phyloP scores from a whole-genome alignment of 2,329 filamentous ascomycete genomes.

The Didymella lethalis region DNA sequence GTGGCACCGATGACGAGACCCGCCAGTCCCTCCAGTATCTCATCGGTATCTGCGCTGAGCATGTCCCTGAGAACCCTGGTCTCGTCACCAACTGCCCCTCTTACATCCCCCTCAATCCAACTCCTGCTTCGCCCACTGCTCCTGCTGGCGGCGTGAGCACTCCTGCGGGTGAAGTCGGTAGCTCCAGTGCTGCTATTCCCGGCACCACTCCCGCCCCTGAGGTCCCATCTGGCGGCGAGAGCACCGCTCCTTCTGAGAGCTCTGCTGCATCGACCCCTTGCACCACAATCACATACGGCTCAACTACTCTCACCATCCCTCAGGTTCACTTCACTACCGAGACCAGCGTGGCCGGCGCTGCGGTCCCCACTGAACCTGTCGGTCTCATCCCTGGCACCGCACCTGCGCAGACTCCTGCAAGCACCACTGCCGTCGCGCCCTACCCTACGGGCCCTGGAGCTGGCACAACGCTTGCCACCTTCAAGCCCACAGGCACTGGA shows the following conservation, averaged over 20 bases:
- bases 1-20: conserved; percentile 67
- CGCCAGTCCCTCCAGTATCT: conserved; percentile 80
- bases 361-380: conserved; percentile 42
- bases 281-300: conserved; percentile 55
- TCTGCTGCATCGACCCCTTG: conserved; percentile 23
- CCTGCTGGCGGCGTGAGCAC: conserved; percentile 30
- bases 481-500: conserved; percentile 37
- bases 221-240: conserved; percentile 12
- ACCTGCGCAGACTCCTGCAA: conserved; percentile 43
- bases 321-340: conserved; percentile 55
- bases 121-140: conserved; percentile 19
- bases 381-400: conserved; percentile 47
- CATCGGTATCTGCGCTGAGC: conserved; percentile 86
- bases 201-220: conserved; percentile 27
- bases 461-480: conserved; percentile 32
- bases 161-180: conserved; percentile 11
- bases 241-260: conserved; percentile 6
- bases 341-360: conserved; percentile 37
- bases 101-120: conserved; percentile 57
- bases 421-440: conserved; percentile 28
- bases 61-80: conserved; percentile 79
- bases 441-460: conserved; percentile 32
- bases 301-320: conserved; percentile 56
- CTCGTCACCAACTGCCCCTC: conserved; percentile 79
- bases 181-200: conserved; percentile 22